phyloP scores from a whole-genome alignment of 345 rosid genomes.

The Garcia nutans region DNA sequence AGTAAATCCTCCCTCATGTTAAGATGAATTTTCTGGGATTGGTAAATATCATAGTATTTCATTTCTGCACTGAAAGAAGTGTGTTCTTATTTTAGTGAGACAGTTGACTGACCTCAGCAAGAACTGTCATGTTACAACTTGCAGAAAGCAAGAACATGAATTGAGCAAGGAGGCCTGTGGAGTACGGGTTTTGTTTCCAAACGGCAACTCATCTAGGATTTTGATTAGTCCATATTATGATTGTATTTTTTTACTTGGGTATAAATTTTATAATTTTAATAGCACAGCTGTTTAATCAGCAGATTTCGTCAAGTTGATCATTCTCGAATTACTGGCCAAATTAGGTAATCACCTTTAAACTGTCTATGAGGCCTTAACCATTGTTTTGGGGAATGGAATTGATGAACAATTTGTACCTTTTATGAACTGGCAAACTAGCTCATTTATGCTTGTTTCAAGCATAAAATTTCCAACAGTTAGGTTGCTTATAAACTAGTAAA shows the following conservation, averaged over 20 bases:
- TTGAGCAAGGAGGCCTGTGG: too few relatives aligned
- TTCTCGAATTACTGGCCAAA: not conserved
- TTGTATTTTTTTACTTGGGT: not conserved
- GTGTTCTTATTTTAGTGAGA: too few relatives aligned
- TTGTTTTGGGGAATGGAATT: not conserved
- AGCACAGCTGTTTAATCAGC: too few relatives aligned
- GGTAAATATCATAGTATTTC: not conserved
- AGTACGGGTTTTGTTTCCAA: too few relatives aligned
- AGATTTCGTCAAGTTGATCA: too few relatives aligned
- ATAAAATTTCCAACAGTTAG: too few relatives aligned
- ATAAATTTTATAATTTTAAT: too few relatives aligned
- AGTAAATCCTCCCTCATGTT: not conserved
- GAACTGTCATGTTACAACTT: not conserved
- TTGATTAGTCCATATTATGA: not conserved
- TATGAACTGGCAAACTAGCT: too few relatives aligned
- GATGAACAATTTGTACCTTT: not conserved
- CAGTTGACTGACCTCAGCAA: not conserved
- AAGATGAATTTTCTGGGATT: not conserved
- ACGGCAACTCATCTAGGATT: not conserved
- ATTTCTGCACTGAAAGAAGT: not conserved
- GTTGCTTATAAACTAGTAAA: too few relatives aligned
- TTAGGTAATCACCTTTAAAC: not conserved
- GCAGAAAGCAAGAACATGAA: not conserved
- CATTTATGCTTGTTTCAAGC: too few relatives aligned
- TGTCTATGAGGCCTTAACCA: not conserved